Base-by-base conservation (phyloP, 2,329 filamentous ascomycete species). In the Zasmidium cellare region DNA sequence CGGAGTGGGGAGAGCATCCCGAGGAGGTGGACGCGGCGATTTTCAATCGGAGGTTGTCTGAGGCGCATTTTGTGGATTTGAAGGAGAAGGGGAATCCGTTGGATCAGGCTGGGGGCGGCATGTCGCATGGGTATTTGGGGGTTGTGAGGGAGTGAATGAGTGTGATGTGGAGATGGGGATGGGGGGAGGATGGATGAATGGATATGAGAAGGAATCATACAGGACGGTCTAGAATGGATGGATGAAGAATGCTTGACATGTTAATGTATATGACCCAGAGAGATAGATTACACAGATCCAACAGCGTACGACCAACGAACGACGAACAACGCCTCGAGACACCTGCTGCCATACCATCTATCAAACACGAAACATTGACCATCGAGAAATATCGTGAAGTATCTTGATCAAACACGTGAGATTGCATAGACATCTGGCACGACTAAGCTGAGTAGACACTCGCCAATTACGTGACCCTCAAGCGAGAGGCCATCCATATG, bases 81-180 rank as follows among this genome's bases (percentile, higher is more conserved):
- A 45, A 68, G 51, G 69, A 71, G 62, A 71, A 67, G 63, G 59
- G 51, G 14, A 69, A 71, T 58, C 69, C 69, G 11, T 54, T 70
- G 41, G 68, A 55, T 24, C 46, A 53, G n/a, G n/a, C n/a, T n/a
- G n/a, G n/a, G n/a, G n/a, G n/a, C n/a, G n/a, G n/a, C n/a, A n/a
- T n/a, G n/a, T n/a, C n/a, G n/a, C n/a, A n/a, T n/a, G n/a, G n/a
- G n/a, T n/a, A n/a, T n/a, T 44, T 57, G 19, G 45, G 49, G 19
- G 28, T 41, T n/a, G 55, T 57, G 25, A 22, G 22, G 44, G 49
- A 57, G 22, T 57, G 41, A n/a, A n/a, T n/a, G n/a, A n/a, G n/a
- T n/a, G n/a, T n/a, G n/a, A n/a, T n/a, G n/a, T n/a, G n/a, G n/a
- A n/a, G n/a, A n/a, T n/a, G n/a, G n/a, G n/a, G n/a, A n/a, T n/a